Base-by-base conservation (phyloP, 768 basidiomycete species). In the Leucogyrophana mollusca region DNA sequence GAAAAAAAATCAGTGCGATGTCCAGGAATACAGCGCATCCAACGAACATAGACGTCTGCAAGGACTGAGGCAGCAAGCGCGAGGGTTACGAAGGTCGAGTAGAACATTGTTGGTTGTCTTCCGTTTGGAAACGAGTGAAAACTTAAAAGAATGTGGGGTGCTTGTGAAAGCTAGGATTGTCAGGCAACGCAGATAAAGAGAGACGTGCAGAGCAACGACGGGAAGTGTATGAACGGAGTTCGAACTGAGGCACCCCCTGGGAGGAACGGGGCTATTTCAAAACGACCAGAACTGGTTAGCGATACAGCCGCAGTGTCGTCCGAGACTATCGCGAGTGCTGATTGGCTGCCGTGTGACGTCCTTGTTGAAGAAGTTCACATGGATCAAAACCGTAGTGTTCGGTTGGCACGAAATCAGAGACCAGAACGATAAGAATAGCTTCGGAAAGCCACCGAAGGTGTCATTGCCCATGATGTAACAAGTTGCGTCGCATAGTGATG, bases 1-100 rank as follows among this genome's bases (percentile, higher is more conserved):
- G 42, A n/a, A n/a, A n/a, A n/a, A n/a, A n/a, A n/a, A n/a, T n/a
- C n/a, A n/a, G n/a, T n/a, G n/a, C n/a, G n/a, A n/a, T n/a, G n/a
- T n/a, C n/a, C n/a, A n/a, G n/a, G n/a, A 33, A 21, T 17, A 40
- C 13, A n/a, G 22, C 18, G 7, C 49, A 18, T n/a, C 32, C 38
- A 43, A 71, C 77, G 34, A 57, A 87, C 85, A 52, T 71, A 82
- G 53, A 85, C 69, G 40, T 56, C 78, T 37, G 80, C 85, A 42
- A 80, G 61, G 21, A 76, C 74, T 36, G 80, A 74, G 24, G 76
- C 69, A 43, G 77, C 70, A 49, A 82, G 66, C 46, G 74, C 72
- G 52, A 85, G 71, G 50, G 76, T 53, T 50, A 80, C 53, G 52
- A 82, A 34, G 43, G 66, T 55, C 43, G 77, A 69, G 49, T 69